These are phyloP conservation scores for Panicum hallii DNA, from an alignment of 202 grass and related monocot genomes.

Conservation along the genomic window DNA sequence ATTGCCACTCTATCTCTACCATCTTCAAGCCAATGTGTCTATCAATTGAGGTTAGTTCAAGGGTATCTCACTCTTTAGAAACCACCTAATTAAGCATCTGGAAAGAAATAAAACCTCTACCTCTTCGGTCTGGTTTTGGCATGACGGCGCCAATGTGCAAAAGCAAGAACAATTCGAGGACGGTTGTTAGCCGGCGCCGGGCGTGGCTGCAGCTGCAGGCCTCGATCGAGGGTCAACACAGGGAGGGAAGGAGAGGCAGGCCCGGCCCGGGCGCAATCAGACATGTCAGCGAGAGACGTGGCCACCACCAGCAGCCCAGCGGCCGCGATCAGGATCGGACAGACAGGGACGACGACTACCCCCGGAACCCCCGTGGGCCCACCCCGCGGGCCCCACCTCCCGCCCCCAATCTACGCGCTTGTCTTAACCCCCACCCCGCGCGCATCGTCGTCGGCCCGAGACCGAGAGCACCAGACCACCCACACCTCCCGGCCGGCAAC, in stretches of 20 bases:
- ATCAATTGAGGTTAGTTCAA: neutral
- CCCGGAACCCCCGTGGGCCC: conserved; percentile 25
- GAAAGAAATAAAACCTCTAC: too few relatives aligned
- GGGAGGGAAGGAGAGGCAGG: neutral
- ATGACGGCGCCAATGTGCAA: neutral
- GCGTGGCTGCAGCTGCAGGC: neutral
- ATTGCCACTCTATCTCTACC: neutral
- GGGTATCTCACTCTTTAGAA: neutral
- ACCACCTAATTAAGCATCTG: too few relatives aligned
- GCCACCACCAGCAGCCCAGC: conserved; percentile 37
- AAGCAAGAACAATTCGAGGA: neutral
- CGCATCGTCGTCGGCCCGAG: neutral
- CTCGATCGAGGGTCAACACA: conserved; percentile 27
- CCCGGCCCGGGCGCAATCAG: conserved; percentile 30
- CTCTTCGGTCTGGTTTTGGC: too few relatives aligned
- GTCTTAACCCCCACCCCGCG: conserved; percentile 33
- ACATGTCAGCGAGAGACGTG: conserved; percentile 55
- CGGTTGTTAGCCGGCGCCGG: neutral
- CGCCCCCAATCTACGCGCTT: conserved; percentile 47
- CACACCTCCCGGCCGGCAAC: neutral
- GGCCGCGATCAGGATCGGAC: conserved; percentile 25
- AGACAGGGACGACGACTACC: conserved; percentile 2
- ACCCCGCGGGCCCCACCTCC: conserved; percentile 16
- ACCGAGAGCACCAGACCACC: neutral
- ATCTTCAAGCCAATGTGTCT: neutral